A percentile compares a stretch with the other conserved stretches of the same genome.
These are phyloP conservation scores for Schwanniomyces pseudopolymorphus DNA, from an alignment of 805 yeast genomes.

Conservation along the genomic window DNA sequence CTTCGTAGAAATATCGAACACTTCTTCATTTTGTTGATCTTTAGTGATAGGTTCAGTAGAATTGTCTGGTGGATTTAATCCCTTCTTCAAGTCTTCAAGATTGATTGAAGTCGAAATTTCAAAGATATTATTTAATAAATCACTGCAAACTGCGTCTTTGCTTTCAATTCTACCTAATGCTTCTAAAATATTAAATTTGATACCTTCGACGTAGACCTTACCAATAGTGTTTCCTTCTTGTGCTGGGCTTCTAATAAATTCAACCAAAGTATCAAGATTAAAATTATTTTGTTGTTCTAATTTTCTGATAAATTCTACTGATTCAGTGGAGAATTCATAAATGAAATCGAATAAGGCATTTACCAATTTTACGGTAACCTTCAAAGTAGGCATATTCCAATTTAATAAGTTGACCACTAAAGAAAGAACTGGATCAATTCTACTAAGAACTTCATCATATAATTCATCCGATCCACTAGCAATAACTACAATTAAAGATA, in stretches of 20 bases:
- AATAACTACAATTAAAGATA: slow-evolving; percentile 67
- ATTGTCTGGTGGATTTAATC: slow-evolving; percentile 26
- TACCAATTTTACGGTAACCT: slow-evolving; percentile 43
- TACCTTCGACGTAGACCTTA: slow-evolving; percentile 39
- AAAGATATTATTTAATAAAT: slow-evolving; percentile 21
- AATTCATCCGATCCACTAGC: slow-evolving; percentile 59
- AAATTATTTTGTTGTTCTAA: slow-evolving; percentile 14
- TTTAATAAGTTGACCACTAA: slow-evolving; percentile 38
- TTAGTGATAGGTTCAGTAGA: slow-evolving; percentile 33
- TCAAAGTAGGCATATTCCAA: slow-evolving; percentile 33
- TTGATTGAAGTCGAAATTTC: slow-evolving; percentile 26
- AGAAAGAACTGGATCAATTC: slow-evolving; percentile 36
- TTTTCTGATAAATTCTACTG: slow-evolving; percentile 48
- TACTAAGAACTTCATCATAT: slow-evolving; percentile 46
- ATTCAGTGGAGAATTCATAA: slow-evolving; percentile 61
- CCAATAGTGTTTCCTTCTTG: slow-evolving; percentile 23
- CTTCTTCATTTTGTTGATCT: slow-evolving; percentile 23
- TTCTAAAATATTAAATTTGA: slow-evolving; percentile 43
- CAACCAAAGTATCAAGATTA: slow-evolving; percentile 12
- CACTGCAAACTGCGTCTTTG: slow-evolving; percentile 17
- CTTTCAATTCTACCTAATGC: slow-evolving; percentile 18
- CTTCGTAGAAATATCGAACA: slow-evolving; percentile 34
- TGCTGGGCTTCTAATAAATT: slow-evolving; percentile 9
- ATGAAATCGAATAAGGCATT: slow-evolving; percentile 56
- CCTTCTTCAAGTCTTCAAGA: slow-evolving; percentile 26